Evolutionary conservation across 371 early-diverging fungal genomes (phyloP).

Genomic region (Mucor irregularis): DNA sequence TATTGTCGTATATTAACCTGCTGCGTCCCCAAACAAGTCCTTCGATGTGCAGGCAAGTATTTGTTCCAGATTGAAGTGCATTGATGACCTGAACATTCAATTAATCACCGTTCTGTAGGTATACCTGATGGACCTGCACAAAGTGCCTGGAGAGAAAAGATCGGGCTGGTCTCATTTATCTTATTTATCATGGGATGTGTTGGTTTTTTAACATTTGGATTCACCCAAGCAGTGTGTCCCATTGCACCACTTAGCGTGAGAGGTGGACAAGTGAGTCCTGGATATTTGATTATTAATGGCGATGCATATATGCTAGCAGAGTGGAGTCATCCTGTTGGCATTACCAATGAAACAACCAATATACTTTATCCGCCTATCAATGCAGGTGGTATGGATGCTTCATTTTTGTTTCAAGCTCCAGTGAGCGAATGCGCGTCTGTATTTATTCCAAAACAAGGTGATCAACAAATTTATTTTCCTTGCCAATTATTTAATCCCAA

Average conservation of each 20-base stretch:
- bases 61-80: background rate
- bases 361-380: constrained; percentile 59
- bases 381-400: constrained; percentile 64
- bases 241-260: constrained; percentile 27
- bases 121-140: constrained; percentile 53
- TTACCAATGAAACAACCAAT: constrained; percentile 40
- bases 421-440: constrained; percentile 60
- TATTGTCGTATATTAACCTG: constrained; percentile 57
- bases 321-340: constrained; percentile 53
- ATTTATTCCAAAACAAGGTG: constrained; percentile 39
- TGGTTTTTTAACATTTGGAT: constrained; percentile 64
- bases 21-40: constrained; percentile 46
- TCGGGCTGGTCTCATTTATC: constrained; percentile 73
- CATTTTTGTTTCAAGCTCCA: constrained; percentile 52
- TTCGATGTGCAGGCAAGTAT: constrained; percentile 19
- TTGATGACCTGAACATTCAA: no score
- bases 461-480: constrained; percentile 67
- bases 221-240: constrained; percentile 58
- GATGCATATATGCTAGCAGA: constrained; percentile 55
- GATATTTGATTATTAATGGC: constrained; percentile 54
- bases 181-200: constrained; percentile 47
- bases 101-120: constrained; percentile 24
- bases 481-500: constrained; percentile 62
- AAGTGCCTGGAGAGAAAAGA: constrained; percentile 86
- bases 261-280: constrained; percentile 37